Evolutionary conservation across 495 filamentous ascomycete species (phyloP).

Genomic region (Evansstolkia leycettana): DNA sequence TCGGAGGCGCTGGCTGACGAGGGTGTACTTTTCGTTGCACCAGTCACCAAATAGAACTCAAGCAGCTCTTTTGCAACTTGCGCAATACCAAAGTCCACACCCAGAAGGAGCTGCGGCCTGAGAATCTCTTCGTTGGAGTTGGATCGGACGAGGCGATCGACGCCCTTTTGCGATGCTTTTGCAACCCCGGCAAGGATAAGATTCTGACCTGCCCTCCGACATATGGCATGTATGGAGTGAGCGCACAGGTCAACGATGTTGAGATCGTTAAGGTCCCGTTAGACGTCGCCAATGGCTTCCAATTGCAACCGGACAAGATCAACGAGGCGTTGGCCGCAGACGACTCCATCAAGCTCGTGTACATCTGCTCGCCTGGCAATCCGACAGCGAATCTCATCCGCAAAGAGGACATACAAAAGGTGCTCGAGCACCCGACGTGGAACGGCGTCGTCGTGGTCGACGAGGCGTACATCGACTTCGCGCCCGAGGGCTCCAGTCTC

Average conservation of each 20-base stretch:
- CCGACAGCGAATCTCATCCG: slow-evolving; percentile 69
- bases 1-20: too few species aligned
- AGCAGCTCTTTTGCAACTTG: slow-evolving; percentile 73
- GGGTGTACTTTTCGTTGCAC: neutral
- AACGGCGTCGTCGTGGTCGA: slow-evolving; percentile 90
- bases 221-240: slow-evolving; percentile 96
- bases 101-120: slow-evolving; percentile 56
- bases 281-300: slow-evolving; percentile 47
- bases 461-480: slow-evolving; percentile 95
- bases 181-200: slow-evolving; percentile 70
- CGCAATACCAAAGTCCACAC: slow-evolving; percentile 81
- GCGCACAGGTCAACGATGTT: slow-evolving; percentile 86
- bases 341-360: slow-evolving; percentile 68
- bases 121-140: slow-evolving; percentile 87
- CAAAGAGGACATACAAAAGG: slow-evolving; percentile 58
- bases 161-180: slow-evolving; percentile 84
- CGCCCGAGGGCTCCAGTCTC: slow-evolving; percentile 62
- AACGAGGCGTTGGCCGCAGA: slow-evolving; percentile 48
- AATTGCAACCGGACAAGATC: slow-evolving; percentile 57
- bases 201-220: slow-evolving; percentile 93
- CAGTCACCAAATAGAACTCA: slow-evolving; percentile 75
- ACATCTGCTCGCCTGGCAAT: slow-evolving; percentile 90
- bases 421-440: slow-evolving; percentile 84
- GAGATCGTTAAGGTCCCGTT: slow-evolving; percentile 74
- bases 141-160: slow-evolving; percentile 96